Conservation (phyloP, 768 basidiomycete genomes). For the Boletus subparvulus region DNA sequence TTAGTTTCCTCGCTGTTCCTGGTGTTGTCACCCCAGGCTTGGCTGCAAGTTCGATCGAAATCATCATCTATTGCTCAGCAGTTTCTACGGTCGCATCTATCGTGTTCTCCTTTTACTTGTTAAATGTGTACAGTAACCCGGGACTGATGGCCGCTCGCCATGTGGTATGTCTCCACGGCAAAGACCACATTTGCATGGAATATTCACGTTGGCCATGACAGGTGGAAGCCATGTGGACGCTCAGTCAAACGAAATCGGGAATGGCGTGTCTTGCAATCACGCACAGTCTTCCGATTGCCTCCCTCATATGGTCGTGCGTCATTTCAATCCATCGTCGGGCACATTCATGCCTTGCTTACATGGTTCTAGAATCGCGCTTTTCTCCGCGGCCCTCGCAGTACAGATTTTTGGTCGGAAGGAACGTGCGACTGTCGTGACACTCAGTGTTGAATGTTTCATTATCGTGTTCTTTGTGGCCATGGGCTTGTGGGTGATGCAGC, state of each 20-base stretch:
- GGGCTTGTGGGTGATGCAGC: not conserved
- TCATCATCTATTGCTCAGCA: conserved; percentile 15
- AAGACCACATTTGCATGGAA: too few relatives aligned
- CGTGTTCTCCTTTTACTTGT: conserved; percentile 7
- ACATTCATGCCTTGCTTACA: not conserved
- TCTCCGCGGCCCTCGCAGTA: not conserved
- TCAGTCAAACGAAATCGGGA: conserved; percentile 1
- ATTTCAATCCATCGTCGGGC: not conserved
- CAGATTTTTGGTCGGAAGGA: not conserved
- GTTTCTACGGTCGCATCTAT: conserved; percentile 12
- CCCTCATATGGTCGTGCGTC: conserved; percentile 17
- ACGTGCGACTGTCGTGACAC: not conserved
- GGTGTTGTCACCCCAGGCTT: not conserved
- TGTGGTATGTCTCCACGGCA: conserved; percentile 4
- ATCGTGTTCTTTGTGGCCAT: not conserved
- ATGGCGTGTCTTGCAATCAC: conserved; percentile 12
- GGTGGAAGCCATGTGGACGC: not conserved
- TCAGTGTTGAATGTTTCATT: conserved; percentile 2
- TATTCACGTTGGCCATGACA: not conserved
- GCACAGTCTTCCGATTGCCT: conserved; percentile 15
- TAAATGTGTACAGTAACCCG: conserved; percentile 13
- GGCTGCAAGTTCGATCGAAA: not conserved
- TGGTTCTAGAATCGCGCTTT: conserved; percentile 7
- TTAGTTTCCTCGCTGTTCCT: conserved; percentile 17
- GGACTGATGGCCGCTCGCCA: not conserved